phyloP scores from a whole-genome alignment of 768 basidiomycete species.

The Rubroboletus pulcherrimus region DNA sequence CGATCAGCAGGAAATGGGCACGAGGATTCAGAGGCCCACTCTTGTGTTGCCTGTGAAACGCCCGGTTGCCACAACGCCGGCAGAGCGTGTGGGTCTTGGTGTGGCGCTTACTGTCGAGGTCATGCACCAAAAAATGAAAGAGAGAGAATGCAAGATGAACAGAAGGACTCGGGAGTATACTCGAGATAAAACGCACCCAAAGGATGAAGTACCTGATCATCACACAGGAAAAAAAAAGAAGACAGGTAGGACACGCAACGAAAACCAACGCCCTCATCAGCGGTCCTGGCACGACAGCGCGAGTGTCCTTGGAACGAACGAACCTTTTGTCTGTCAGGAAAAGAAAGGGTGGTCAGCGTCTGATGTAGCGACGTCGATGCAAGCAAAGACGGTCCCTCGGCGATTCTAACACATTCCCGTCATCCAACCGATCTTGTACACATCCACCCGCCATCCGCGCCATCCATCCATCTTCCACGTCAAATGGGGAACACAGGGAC shows the following conservation, averaged over 20 bases:
- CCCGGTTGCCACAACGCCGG: conserved; percentile 91
- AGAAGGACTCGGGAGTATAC: background rate
- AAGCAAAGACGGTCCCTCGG: background rate
- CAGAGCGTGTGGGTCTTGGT: conserved; percentile 97
- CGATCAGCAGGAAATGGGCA: too few relatives aligned
- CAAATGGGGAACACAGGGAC: background rate
- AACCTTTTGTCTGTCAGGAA: conserved; percentile 77
- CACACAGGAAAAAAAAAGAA: background rate
- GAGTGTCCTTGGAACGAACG: conserved; percentile 22
- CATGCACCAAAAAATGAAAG: background rate
- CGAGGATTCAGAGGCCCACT: conserved; percentile 46
- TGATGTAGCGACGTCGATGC: background rate
- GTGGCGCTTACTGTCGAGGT: conserved; percentile 78
- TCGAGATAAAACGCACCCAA: conserved; percentile 60
- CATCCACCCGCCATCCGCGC: conserved; percentile 21
- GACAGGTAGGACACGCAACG: background rate
- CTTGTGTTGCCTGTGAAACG: conserved; percentile 99
- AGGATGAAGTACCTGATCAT: conserved; percentile 89
- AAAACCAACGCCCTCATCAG: conserved; percentile 7
- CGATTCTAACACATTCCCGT: conserved; percentile 9
- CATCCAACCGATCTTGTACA: conserved; percentile 30
- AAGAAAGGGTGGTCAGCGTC: conserved; percentile 21
- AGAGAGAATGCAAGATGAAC: background rate
- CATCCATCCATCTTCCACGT: conserved; percentile 19
- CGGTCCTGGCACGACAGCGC: background rate